phyloP scores from a whole-genome alignment of 2,329 filamentous ascomycete genomes.

The Daldinia sp. region DNA sequence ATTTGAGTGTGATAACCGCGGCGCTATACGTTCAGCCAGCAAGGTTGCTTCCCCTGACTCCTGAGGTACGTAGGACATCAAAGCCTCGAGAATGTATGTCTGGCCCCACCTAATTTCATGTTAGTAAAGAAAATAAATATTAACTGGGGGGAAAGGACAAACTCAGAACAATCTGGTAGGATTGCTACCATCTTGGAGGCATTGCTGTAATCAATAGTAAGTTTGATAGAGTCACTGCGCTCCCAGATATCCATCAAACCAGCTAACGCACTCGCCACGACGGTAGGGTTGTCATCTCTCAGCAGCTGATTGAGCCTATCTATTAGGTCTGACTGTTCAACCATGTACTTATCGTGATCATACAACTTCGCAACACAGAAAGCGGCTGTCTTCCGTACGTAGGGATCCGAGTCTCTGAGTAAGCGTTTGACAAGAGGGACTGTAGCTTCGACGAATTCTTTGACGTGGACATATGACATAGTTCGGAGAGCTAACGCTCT shows the following conservation, averaged over 20 bases:
- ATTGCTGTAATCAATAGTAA: slow-evolving; percentile 97
- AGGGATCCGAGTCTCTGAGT: slow-evolving; percentile 88
- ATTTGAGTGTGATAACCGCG: slow-evolving; percentile 96
- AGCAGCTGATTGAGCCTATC: slow-evolving; percentile 90
- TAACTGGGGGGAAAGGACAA: slow-evolving; percentile 55
- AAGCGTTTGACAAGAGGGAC: slow-evolving; percentile 85
- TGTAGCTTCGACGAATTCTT: slow-evolving; percentile 93
- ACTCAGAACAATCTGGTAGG: slow-evolving; percentile 96
- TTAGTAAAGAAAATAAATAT: background rate
- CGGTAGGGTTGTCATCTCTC: slow-evolving; percentile 95
- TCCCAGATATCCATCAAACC: slow-evolving; percentile 98
- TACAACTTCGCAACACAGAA: slow-evolving; percentile 98
- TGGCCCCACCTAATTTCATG: slow-evolving; percentile 83
- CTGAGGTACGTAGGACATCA: slow-evolving; percentile 98
- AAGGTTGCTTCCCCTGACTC: slow-evolving; percentile 88
- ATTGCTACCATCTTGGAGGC: slow-evolving; percentile 99
- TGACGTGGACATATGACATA: slow-evolving; percentile 97
- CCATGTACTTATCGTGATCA: slow-evolving; percentile 91
- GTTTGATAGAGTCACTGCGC: slow-evolving; percentile 94
- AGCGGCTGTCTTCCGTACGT: slow-evolving; percentile 96
- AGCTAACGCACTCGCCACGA: slow-evolving; percentile 93
- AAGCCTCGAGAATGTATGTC: slow-evolving; percentile 95
- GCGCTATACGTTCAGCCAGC: slow-evolving; percentile 91
- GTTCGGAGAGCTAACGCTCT: slow-evolving; percentile 92
- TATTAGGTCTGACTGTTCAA: slow-evolving; percentile 92